Conservation (phyloP, 495 filamentous ascomycete species). For the Cenococcum geophilum region DNA sequence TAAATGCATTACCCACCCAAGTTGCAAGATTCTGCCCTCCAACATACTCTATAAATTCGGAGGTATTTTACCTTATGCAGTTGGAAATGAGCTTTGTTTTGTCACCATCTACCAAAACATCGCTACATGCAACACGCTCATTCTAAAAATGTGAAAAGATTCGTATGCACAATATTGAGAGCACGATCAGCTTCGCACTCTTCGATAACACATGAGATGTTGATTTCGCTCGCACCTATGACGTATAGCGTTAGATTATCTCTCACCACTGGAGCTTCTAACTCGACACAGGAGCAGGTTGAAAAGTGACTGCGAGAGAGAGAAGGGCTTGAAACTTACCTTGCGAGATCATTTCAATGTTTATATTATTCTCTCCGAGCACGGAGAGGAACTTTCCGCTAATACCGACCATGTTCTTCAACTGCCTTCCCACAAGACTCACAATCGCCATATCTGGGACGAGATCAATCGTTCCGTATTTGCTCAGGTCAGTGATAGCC, state of each 20-base stretch:
- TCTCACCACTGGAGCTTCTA: too few species aligned
- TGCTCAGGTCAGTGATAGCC: constrained; percentile 54
- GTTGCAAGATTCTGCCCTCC: too few species aligned
- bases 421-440: constrained; percentile 82
- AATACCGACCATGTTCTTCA: constrained; percentile 92
- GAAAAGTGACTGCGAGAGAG: constrained; percentile 12
- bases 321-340: constrained; percentile 48
- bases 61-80: too few species aligned
- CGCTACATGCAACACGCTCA: constrained; percentile 22
- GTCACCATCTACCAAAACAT: constrained; percentile 11
- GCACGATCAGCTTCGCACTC: constrained; percentile 83
- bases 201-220: constrained; percentile 95
- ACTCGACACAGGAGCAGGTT: not conserved
- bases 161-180: constrained; percentile 90
- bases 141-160: constrained; percentile 59
- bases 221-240: constrained; percentile 92
- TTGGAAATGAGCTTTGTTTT: not conserved
- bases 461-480: constrained; percentile 79
- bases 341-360: constrained; percentile 97
- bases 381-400: constrained; percentile 65
- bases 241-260: not conserved
- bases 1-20: too few species aligned
- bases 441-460: constrained; percentile 85
- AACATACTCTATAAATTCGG: too few species aligned
- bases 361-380: constrained; percentile 78